Evolutionary conservation across 2,329 filamentous ascomycete species (phyloP).

Genomic region (Trichoderma sp.): DNA sequence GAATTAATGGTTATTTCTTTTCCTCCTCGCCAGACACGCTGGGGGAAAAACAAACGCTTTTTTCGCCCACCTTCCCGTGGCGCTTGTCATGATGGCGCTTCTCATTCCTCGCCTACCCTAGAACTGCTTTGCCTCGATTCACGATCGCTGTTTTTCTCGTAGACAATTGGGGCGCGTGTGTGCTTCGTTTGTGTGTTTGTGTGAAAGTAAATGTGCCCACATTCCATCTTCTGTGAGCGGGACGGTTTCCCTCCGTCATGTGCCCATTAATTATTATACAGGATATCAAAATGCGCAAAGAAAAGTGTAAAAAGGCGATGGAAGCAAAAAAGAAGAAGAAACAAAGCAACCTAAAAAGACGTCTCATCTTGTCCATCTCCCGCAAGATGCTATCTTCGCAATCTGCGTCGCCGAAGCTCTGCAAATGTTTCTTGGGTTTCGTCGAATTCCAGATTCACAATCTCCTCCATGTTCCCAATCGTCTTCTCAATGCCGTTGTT

Average conservation of each 20-base stretch:
- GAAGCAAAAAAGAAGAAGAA: background rate
- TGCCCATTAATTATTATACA: background rate
- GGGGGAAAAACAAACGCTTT: background rate
- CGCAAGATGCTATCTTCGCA: slow-evolving; percentile 25
- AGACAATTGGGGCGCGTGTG: background rate
- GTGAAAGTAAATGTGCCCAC: background rate
- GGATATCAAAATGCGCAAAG: background rate
- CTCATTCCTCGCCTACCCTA: background rate
- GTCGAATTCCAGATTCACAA: slow-evolving; percentile 12
- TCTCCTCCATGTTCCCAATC: slow-evolving; percentile 26
- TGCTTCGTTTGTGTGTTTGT: background rate
- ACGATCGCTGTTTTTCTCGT: background rate
- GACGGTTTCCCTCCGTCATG: background rate
- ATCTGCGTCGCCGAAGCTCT: slow-evolving; percentile 34
- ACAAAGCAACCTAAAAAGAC: background rate
- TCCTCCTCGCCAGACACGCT: background rate
- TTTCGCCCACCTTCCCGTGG: background rate
- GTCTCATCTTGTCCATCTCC: background rate
- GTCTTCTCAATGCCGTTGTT: slow-evolving; percentile 63
- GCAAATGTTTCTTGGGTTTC: slow-evolving; percentile 22
- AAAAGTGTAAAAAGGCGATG: background rate
- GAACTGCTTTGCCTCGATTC: background rate
- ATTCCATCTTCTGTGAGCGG: background rate
- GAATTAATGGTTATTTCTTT: background rate
- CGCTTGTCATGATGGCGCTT: background rate